phyloP scores from a whole-genome alignment of 2,329 filamentous ascomycete species.

The Pseudogymnoascus sp. region DNA sequence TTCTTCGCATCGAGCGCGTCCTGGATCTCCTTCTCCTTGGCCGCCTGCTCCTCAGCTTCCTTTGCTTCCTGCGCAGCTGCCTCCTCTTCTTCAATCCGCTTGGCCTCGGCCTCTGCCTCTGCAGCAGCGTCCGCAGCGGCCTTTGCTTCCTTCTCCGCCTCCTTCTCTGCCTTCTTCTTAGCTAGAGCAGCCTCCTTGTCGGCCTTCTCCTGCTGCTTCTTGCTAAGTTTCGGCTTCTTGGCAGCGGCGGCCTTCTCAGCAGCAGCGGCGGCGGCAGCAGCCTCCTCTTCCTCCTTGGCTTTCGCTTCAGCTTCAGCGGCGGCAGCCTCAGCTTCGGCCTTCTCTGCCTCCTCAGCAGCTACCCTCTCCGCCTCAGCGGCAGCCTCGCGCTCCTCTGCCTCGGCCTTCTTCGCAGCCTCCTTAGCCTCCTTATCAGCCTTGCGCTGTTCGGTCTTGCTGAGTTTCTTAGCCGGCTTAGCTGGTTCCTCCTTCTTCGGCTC shows the following conservation, averaged over 20 bases:
- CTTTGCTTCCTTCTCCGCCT: conserved; percentile 25
- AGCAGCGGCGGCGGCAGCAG: conserved; percentile 14
- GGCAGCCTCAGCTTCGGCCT: conserved; percentile 26
- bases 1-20: conserved; percentile 31
- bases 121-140: conserved; percentile 1
- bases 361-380: conserved; percentile 11
- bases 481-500: conserved; percentile 36
- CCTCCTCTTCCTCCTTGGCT: conserved; percentile 24
- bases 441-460: conserved; percentile 42
- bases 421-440: conserved; percentile 43
- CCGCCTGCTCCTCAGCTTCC: conserved; percentile 32
- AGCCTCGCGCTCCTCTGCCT: conserved; percentile 28
- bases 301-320: conserved; percentile 26
- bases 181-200: conserved; percentile 33
- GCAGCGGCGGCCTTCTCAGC: conserved; percentile 10
- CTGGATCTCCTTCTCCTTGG: conserved; percentile 32
- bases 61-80: conserved; percentile 24
- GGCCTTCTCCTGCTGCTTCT: conserved; percentile 39
- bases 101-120: conserved; percentile 29
- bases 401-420: conserved; percentile 27
- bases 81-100: conserved; percentile 21
- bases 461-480: conserved; percentile 28
- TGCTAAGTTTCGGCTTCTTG: conserved; percentile 21
- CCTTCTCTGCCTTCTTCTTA: conserved; percentile 33
- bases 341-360: conserved; percentile 11